Conservation (phyloP, 805 yeast species). For the Candida jianshihensis region DNA sequence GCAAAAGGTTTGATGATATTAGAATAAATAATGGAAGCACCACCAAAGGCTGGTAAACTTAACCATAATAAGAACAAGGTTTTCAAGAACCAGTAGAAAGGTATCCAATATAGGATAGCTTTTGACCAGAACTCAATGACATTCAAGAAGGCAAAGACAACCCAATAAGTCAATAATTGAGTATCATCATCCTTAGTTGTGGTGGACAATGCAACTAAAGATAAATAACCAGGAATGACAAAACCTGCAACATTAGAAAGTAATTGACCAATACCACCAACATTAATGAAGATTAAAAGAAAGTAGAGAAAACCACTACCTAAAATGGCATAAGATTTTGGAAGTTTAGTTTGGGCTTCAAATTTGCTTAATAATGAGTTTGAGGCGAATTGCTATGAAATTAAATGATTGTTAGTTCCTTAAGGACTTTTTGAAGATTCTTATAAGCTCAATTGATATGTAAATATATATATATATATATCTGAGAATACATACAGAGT, state of each 20-base stretch:
- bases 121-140: constrained; percentile 94
- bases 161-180: constrained; percentile 92
- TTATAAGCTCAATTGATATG: too few species aligned
- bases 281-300: constrained; percentile 73
- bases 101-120: constrained; percentile 90
- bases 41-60: constrained; percentile 82
- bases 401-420: too few species aligned
- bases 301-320: constrained; percentile 63
- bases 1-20: constrained; percentile 60
- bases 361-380: constrained; percentile 19
- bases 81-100: constrained; percentile 94
- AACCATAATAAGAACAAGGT: constrained; percentile 81
- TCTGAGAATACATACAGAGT: constrained; percentile 41
- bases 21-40: constrained; percentile 70
- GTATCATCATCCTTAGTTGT: constrained; percentile 69
- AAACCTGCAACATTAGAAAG: constrained; percentile 90
- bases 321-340: constrained; percentile 80
- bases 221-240: constrained; percentile 82
- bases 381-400: constrained; percentile 13
- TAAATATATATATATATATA: too few species aligned
- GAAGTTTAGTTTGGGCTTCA: constrained; percentile 33
- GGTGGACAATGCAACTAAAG: constrained; percentile 79
- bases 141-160: constrained; percentile 88
- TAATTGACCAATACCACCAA: constrained; percentile 94
- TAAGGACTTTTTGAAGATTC: too few species aligned